Base-by-base conservation (phyloP, 2,329 filamentous ascomycete species). In the Bimuria novae-zelandiae region DNA sequence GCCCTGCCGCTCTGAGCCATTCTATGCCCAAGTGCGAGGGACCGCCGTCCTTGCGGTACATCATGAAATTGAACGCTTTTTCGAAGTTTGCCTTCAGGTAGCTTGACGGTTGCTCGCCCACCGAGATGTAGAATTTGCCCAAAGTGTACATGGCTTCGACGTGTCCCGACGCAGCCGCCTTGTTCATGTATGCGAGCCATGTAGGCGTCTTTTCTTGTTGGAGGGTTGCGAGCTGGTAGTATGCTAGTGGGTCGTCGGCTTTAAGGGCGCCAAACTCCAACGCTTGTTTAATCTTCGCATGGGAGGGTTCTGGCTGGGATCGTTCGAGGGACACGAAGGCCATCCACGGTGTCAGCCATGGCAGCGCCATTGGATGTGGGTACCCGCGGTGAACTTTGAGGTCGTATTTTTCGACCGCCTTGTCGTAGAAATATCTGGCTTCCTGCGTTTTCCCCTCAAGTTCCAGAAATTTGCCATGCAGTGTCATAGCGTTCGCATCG, bases 131-230 rank as follows among this genome's bases (percentile, higher is more conserved):
- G 60, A 75, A 79, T 16, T 63, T 54, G 1, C 63, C 76, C 8
- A 80, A 62, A 10, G 69, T 53, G 30, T 71, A 67, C 23, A 69
- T 71, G 7, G 77, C 76, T 48, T 70, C 68, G 6, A 62, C 51
- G 44, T 77, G 70, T 1, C 74, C 71, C 5, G 72, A 72, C 10
- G 73, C 70, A 3, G 77, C 78, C 2, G 77, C 77, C 67, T 79
- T 79, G 29, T 67, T 78, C 47, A 74, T 74, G 55, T 75, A 73
- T 51, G 71, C 71, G 7, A 79, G 62, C 77, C 78, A 80, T 2
- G 68, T 60, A 27, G 61, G 60, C 14, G 66, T 73, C 22, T 59
- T 54, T 23, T 57, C 54, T 2, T 67, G 59, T 32, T 62, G 56
- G 4, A 69, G 62, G 4, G 59, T 54, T 1, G 75, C 67, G 7